phyloP scores from a whole-genome alignment of 2,329 filamentous ascomycete genomes.

The Sporothrix humicola region DNA sequence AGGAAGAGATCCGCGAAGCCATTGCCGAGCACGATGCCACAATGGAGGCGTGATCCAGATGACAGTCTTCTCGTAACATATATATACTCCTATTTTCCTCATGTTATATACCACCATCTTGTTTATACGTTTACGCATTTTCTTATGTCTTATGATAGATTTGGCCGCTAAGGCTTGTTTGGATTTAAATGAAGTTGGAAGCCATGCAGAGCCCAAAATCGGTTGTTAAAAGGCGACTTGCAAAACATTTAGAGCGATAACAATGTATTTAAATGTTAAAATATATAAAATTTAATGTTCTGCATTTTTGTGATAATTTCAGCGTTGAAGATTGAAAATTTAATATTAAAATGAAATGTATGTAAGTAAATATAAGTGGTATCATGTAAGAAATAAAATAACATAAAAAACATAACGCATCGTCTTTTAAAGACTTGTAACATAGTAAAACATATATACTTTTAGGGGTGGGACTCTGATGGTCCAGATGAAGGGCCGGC shows the following conservation, averaged over 20 bases:
- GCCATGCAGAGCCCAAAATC: neutral
- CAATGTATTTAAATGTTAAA: neutral
- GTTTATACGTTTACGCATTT: neutral
- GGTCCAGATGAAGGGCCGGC: too few species aligned
- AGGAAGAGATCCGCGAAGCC: constrained; percentile 45
- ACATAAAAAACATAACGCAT: neutral
- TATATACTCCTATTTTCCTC: neutral
- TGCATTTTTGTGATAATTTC: neutral
- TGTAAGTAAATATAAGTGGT: constrained; percentile 1
- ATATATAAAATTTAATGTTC: neutral
- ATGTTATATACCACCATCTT: neutral
- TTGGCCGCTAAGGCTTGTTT: too few species aligned
- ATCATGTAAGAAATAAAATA: neutral
- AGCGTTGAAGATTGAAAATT: neutral
- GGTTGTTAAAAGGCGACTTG: neutral
- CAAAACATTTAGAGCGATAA: neutral
- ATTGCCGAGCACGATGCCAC: constrained; percentile 43
- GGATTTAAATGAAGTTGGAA: too few species aligned
- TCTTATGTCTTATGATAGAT: neutral
- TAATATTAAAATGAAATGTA: neutral
- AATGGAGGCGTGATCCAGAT: constrained; percentile 42
- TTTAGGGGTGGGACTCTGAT: neutral
- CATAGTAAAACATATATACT: neutral
- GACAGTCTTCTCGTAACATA: neutral
- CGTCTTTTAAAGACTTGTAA: neutral